Base-by-base conservation (phyloP, 768 basidiomycete genomes). In the Mycena belliarum region DNA sequence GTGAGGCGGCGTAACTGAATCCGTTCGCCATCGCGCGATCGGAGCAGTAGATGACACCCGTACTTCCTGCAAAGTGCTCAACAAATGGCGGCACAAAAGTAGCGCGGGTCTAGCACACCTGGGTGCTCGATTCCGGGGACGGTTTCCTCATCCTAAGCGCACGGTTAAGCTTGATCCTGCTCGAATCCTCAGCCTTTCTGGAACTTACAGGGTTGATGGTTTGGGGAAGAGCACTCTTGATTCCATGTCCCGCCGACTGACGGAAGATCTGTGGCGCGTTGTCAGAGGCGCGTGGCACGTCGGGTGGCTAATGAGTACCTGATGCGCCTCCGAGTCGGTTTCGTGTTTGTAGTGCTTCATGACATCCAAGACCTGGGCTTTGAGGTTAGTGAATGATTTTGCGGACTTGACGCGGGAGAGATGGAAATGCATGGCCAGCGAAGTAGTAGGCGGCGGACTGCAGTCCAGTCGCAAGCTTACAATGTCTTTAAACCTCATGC, bases 21-120 rank as follows among this genome's bases (percentile, higher is more conserved):
- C 95, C 95, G 68, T 97, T 96, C 12, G 93, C 93, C 77, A 93
- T 92, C n/a, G 94, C 91, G 57, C 94, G 86, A 68, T 95, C 91
- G 2, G 91, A 93, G 72, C 93, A 95, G 70, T 95, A 97, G 66
- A 95, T 82, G 23, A 82, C 81, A 45, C 80, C 81, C 29, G 81
- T 82, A 66, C 79, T 81, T 43, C 81, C 80, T 48, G 41, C 11
- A 8, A 54, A 14, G 40, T 10, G 24, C 49, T 61, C 25, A 61
- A 48, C n/a, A n/a, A n/a, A 44, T 48, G 25, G 46, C 44, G 85
- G 57, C 81, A 52, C 16, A 16, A 11, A 12, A 16, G 38, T 16
- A 44, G 48, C 41, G 48, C 33, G 33, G 21, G 42, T 20, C 76
- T 1, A 80, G 81, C 64, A 73, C 73, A 32, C 84, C 83, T 2